Percentiles rank a stretch among this genome's conserved stretches.
phyloP scores from a whole-genome alignment of 169 alveolate species.

The Neospora caninum region DNA sequence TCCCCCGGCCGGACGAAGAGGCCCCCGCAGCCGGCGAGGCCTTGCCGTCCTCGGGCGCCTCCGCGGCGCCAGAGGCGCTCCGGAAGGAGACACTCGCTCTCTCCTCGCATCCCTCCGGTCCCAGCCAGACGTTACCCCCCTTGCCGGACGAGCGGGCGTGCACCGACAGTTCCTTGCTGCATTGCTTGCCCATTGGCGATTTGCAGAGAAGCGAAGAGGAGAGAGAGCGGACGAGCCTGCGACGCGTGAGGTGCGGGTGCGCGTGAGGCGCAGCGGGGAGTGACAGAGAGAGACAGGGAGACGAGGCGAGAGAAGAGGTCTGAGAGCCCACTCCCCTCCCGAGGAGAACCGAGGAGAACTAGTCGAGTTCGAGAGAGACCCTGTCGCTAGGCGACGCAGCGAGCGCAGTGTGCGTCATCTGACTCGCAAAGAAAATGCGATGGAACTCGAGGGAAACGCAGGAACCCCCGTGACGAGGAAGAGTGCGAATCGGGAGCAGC shows the following conservation, averaged over 20 bases:
- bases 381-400: too few species aligned
- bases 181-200: background rate
- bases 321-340: too few species aligned
- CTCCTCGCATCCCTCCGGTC: background rate
- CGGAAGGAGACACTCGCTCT: background rate
- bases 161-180: conserved; percentile 27
- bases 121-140: background rate
- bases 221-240: background rate
- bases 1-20: too few species aligned
- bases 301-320: background rate
- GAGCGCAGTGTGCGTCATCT: background rate
- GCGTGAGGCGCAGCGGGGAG: too few species aligned
- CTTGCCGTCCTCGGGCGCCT: background rate
- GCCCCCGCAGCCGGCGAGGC: background rate
- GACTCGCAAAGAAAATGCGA: background rate
- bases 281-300: background rate
- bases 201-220: background rate
- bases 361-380: background rate
- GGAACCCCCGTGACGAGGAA: too few species aligned
- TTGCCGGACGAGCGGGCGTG: background rate
- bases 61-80: background rate
- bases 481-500: too few species aligned
- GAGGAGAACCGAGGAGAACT: too few species aligned
- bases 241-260: too few species aligned
- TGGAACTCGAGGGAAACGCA: too few species aligned